phyloP scores from a whole-genome alignment of 2,329 filamentous ascomycete genomes.

The Intubia oerlemansii region DNA sequence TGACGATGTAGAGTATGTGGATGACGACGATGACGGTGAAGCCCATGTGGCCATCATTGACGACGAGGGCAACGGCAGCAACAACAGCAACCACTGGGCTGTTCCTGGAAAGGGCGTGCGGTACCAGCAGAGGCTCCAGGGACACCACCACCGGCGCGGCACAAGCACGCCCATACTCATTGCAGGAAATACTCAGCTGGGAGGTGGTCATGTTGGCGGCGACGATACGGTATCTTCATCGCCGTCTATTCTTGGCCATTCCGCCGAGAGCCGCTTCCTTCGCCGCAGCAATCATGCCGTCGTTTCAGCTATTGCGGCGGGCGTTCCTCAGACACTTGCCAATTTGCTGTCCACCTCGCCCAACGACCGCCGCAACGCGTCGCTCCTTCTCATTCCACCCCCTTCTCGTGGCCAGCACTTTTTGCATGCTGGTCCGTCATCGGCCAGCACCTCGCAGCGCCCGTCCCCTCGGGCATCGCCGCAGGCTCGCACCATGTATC shows the following conservation, averaged over 20 bases:
- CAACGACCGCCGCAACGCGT: constrained; percentile 12
- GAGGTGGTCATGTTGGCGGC: too few relatives aligned
- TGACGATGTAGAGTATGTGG: constrained; percentile 23
- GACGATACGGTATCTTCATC: too few relatives aligned
- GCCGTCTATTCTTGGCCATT: constrained; percentile 19
- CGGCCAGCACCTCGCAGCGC: background rate
- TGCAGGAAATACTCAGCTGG: too few relatives aligned
- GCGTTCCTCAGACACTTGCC: constrained; percentile 25
- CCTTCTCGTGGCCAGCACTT: too few relatives aligned
- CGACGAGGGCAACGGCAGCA: constrained; percentile 25
- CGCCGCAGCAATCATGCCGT: constrained; percentile 32
- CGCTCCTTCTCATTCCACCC: too few relatives aligned
- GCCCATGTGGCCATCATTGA: constrained; percentile 24
- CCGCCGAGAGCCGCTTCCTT: constrained; percentile 24
- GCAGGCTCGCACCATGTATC: constrained; percentile 1
- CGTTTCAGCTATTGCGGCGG: constrained; percentile 32
- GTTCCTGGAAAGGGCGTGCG: too few relatives aligned
- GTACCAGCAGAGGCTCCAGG: too few relatives aligned
- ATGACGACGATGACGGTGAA: constrained; percentile 31
- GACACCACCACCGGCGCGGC: too few relatives aligned
- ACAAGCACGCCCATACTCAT: too few relatives aligned
- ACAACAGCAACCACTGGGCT: too few relatives aligned
- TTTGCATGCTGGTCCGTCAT: too few relatives aligned
- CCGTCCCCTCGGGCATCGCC: constrained; percentile 4
- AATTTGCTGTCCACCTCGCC: constrained; percentile 20